Evolutionary conservation across 2,329 filamentous ascomycete species (phyloP), one percentile per base, ranked within the genome.

Genomic region (Penicillium hordei): DNA sequence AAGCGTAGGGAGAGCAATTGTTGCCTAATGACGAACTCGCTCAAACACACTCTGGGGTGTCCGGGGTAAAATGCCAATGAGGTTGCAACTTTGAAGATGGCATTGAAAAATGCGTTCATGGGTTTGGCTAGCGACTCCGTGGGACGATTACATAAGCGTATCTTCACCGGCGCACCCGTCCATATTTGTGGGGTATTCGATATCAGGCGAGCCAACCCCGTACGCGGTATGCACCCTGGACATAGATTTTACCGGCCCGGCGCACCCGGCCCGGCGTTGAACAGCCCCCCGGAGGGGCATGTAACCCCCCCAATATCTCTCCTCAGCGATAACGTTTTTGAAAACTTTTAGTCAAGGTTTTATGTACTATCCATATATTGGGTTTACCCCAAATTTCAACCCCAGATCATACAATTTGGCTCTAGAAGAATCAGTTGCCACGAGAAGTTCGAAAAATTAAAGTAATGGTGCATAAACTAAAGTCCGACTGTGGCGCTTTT

Each of bases 231-330:
- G 19, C 27, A 25, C 10, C 6, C 17, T 3, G 52, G 27, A 8
- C 9, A 10, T 23, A 27, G 12, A 40, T 27, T 25, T 4, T 23
- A 48, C 55, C 55, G 55, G 55, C 42, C 55, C 55, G 55, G 55
- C 54, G 40, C 1, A 39, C 42, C 55, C 55, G 55, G 55, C 42
- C 55, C 55, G 55, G 55, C 55, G 42, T 17, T 8, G 12, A 42
- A 42, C 38, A 49, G 13, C n/a, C 44, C 38, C 51, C 40, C 50
- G 40, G 31, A 29, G 21, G 44, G 15, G 17, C 17, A n/a, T 19
- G 7, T 8, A 17, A 34, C 5, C 33, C 33, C 29, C 44, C 25
- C 34, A 27, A 21, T 6, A 21, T 33, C 17, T 23, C 23, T 9
- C 17, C 25, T 29, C 5, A 34, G 13, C 10, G 53, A 55, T 51